Base-by-base conservation (phyloP, 345 rosid species). In the Xanthoceras sorbifolium region DNA sequence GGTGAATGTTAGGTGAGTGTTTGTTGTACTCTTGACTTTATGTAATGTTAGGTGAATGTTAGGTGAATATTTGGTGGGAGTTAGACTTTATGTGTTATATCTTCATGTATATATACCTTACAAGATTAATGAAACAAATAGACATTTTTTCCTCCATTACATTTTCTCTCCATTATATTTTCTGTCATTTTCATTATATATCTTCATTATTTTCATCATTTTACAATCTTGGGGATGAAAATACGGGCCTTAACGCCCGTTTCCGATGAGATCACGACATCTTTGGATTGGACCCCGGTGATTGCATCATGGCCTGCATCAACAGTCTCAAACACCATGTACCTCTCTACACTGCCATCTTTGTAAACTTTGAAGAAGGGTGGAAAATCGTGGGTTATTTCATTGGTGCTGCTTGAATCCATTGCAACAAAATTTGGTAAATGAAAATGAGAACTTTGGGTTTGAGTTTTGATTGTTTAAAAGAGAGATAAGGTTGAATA, bases 341-440 rank as follows among this genome's bases (percentile, higher is more conserved):
- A 64, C 50, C 48, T 29, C 42, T 82, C 77, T 44, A 78, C 1
- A 5, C 72, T 64, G 25, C 88, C 82, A 62, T 80, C 88, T 71
- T 75, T 69, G 78, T 75, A 75, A 20, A 82, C 83, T 42, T 80
- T 79, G 79, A 85, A 82, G 72, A 78, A 80, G 62, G 72, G 84
- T 52, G 81, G 81, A 32, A 81, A 85, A 34, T 74, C 78, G 28
- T 64, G 83, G 72, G 65, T 40, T 31, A 74, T 67, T 18, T 76
- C 85, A 59, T 40, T 0, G 22, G 71, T 4, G 71, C 36, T 4
- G 66, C 26, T 59, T 60, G 67, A 72, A 26, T 15, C 66, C 76
- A 72, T 72, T 25, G 28, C 61, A 62, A 25, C 23, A 8, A 29
- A 31, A 5, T 69, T 48, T 18, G 46, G 55, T 1, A 1, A 42